These are phyloP conservation scores for Lasiosphaeria miniovina DNA, from an alignment of 495 filamentous ascomycete genomes.

Conservation along the genomic window DNA sequence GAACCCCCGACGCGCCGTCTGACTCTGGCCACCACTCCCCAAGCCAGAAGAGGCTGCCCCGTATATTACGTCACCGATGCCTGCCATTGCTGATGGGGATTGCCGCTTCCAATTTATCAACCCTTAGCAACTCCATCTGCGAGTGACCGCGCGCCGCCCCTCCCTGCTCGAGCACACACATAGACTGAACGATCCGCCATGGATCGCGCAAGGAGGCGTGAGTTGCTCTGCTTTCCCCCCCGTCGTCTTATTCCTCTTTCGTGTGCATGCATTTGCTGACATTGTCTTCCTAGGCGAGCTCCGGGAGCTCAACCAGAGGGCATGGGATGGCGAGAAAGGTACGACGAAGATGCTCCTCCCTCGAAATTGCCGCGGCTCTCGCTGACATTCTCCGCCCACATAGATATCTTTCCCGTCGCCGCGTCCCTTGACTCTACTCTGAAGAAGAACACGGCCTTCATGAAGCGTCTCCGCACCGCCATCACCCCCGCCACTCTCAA, in stretches of 20 bases:
- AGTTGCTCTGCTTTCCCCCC: conserved; percentile 21
- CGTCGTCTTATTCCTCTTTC: background rate
- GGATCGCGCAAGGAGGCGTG: conserved; percentile 86
- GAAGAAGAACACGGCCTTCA: conserved; percentile 99
- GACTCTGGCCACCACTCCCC: conserved; percentile 3
- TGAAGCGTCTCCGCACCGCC: conserved; percentile 90
- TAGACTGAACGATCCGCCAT: conserved; percentile 48
- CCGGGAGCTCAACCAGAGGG: conserved; percentile 78
- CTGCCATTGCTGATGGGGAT: conserved; percentile 41
- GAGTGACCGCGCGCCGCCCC: conserved; percentile 38
- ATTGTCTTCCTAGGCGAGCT: conserved; percentile 67
- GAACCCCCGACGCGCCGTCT: conserved; percentile 6
- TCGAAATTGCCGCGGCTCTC: conserved; percentile 6
- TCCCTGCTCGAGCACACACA: conserved; percentile 12
- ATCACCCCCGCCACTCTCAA: conserved; percentile 72
- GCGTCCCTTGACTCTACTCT: conserved; percentile 89
- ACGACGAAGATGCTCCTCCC: conserved; percentile 21
- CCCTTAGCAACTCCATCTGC: conserved; percentile 43
- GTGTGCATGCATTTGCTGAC: background rate
- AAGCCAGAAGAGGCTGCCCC: conserved; percentile 16
- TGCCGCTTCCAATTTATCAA: conserved; percentile 46
- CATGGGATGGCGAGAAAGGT: conserved; percentile 89
- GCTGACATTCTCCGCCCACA: background rate
- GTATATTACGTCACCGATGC: conserved; percentile 41
- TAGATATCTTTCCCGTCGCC: conserved; percentile 78